Base-by-base conservation (phyloP, 768 basidiomycete genomes). In the Omphalotus guepiniiformis region DNA sequence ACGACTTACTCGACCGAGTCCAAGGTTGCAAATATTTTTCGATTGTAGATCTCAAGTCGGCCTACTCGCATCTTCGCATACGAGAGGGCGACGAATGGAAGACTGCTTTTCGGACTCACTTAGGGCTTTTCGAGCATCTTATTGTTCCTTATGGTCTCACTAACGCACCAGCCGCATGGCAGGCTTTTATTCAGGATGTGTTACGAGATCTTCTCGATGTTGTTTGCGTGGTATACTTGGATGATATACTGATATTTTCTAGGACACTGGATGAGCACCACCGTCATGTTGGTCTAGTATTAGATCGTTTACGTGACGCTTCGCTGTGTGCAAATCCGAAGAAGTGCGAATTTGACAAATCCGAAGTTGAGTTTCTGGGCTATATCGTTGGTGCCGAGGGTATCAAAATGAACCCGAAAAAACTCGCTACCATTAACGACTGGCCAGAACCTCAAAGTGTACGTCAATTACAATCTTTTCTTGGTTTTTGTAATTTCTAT, bases 161-260 rank as follows among this genome's bases (percentile, higher is more conserved):
- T 29, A 69, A 72, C 45, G 64, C 67, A 3, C 69, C 73, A 5
- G 63, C 73, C 0, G 52, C 63, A 2, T 76, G 73, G 52, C 74
- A 77, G 53, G 45, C 53, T 15, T 68, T 73, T 47, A 73, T 77
- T 48, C 62, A 72, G 22, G 66, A 69, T 44, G 63, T 64, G 9
- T 58, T 76, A 6, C 56, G 58, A 9, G 66, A 73, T 27, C 48
- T 65, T 6, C 49, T 77, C 26, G 70, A 68, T 37, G 49, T 68
- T 18, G 58, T 59, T 39, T 64, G 63, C 46, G 60, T 75, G 22
- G 66, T 76, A 35, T 77, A 75, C 55, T 46, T 75, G 1, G 68
- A 74, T 44, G 63, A 74, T 53, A 71, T 74, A 48, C 60, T 76
- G 7, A 69, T 75, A 22, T 76, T 67, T 48, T 74, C 73, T 29